These are phyloP conservation scores for Arthrobotrys iridis DNA, from an alignment of 2,329 filamentous ascomycete genomes.

Conservation along the genomic window DNA sequence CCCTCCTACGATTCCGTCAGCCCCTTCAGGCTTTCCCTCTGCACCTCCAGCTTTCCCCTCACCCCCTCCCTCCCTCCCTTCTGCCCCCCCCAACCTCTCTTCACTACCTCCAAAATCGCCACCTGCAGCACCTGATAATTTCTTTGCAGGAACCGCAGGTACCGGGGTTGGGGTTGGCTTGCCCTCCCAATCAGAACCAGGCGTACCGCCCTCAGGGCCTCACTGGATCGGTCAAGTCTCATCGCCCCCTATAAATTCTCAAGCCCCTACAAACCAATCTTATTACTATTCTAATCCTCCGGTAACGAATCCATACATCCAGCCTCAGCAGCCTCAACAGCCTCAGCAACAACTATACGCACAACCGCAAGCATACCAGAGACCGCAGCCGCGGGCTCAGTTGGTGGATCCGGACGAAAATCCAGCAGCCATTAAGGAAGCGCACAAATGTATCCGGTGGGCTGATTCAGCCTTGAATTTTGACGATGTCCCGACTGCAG, in stretches of 20 bases:
- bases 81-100: neutral
- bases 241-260: constrained; percentile 14
- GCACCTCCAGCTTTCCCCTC: neutral
- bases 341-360: neutral
- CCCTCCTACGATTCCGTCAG: constrained; percentile 57
- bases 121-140: constrained; percentile 27
- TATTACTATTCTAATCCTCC: constrained; percentile 29
- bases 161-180: constrained; percentile 25
- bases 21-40: neutral
- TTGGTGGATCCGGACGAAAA: constrained; percentile 63
- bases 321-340: constrained; percentile 7
- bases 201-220: constrained; percentile 3
- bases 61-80: neutral
- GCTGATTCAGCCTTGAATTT: constrained; percentile 97
- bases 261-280: neutral
- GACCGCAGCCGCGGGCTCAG: constrained; percentile 59
- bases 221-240: constrained; percentile 41
- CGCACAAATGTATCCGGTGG: constrained; percentile 96
- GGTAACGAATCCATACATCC: constrained; percentile 9
- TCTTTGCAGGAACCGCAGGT: constrained; percentile 21
- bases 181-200: constrained; percentile 19
- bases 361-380: constrained; percentile 64
- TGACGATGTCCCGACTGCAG: constrained; percentile 89
- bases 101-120: constrained; percentile 25
- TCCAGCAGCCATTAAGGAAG: constrained; percentile 79